A percentile compares a stretch with the other conserved stretches of the same genome.
These are phyloP conservation scores for Phycomyces nitens DNA, from an alignment of 192 early-diverging fungal species.

Conservation along the genomic window DNA sequence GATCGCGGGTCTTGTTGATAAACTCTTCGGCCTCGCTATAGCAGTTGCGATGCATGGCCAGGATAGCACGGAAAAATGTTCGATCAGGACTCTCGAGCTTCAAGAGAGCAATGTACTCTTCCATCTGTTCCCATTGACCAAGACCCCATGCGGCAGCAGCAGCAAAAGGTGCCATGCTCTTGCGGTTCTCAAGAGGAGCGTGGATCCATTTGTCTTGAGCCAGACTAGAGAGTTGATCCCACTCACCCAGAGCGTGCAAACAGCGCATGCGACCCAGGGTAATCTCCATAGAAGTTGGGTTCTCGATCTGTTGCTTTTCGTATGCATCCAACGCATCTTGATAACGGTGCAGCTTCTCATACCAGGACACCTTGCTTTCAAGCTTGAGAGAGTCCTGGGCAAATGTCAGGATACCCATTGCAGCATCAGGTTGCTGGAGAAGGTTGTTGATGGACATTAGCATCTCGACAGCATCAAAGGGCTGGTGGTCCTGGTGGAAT, in stretches of 20 bases:
- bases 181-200: constrained; percentile 57
- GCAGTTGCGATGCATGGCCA: constrained; percentile 77
- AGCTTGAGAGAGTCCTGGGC: constrained; percentile 81
- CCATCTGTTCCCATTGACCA: constrained; percentile 84
- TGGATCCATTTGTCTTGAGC: constrained; percentile 76
- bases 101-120: constrained; percentile 82
- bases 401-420: constrained; percentile 88
- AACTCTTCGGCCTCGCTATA: constrained; percentile 67
- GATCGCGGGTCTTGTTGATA: constrained; percentile 77
- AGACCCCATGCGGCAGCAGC: constrained; percentile 93
- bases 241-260: constrained; percentile 89
- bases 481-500: constrained; percentile 73
- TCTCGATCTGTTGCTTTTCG: constrained; percentile 71
- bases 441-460: constrained; percentile 93
- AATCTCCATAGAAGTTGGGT: constrained; percentile 74
- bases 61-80: constrained; percentile 82
- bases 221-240: constrained; percentile 77
- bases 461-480: constrained; percentile 82
- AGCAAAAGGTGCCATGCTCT: constrained; percentile 80
- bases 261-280: constrained; percentile 86
- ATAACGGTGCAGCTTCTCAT: constrained; percentile 89
- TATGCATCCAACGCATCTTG: constrained; percentile 90
- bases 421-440: constrained; percentile 94
- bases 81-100: constrained; percentile 76
- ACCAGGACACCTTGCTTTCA: constrained; percentile 88